phyloP scores from a whole-genome alignment of 257 asterid species.

The Fraxinus cuspidata region DNA sequence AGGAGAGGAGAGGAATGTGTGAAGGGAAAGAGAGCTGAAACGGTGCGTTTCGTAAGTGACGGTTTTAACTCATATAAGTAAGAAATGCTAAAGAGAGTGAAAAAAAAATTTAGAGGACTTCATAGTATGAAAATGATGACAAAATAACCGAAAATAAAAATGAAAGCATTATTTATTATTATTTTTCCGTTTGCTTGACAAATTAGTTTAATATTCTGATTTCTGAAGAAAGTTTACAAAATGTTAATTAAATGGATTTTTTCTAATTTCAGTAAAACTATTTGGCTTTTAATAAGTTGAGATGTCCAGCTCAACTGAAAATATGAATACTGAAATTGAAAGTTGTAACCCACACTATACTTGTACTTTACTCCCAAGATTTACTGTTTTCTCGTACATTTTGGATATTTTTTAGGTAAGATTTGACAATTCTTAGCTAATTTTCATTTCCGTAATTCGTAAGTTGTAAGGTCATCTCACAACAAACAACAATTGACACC shows the following conservation, averaged over 20 bases:
- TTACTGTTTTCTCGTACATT: background rate
- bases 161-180: background rate
- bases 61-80: background rate
- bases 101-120: background rate
- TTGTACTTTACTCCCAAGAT: background rate
- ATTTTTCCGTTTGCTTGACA: background rate
- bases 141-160: background rate
- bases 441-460: conserved; percentile 1
- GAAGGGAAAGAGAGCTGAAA: conserved; percentile 24
- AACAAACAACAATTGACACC: conserved; percentile 24
- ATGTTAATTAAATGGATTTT: no score
- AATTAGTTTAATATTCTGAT: background rate
- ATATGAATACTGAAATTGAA: no score
- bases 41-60: conserved; percentile 27
- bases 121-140: background rate
- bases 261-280: background rate
- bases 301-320: conserved; percentile 23
- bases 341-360: background rate
- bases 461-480: conserved; percentile 36
- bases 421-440: conserved; percentile 22
- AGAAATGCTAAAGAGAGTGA: background rate
- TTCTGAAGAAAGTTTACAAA: background rate
- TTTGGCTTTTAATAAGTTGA: conserved; percentile 20
- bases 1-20: conserved; percentile 23
- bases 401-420: conserved; percentile 19